Percentiles rank a stretch among this genome's conserved stretches.
Conservation (phyloP, 345 rosid species). For the Salix caprea region DNA sequence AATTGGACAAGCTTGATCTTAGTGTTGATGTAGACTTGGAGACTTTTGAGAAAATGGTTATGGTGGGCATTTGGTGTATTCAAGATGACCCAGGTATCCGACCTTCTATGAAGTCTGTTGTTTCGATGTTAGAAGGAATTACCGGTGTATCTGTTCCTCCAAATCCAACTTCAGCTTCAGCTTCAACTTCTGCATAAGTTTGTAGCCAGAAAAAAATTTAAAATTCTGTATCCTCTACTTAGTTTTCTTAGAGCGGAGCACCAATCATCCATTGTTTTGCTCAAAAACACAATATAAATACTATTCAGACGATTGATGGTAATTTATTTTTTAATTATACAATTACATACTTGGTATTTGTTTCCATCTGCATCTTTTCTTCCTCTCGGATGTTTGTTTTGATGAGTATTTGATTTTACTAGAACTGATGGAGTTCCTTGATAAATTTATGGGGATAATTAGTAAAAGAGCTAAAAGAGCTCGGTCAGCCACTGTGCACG, state of each 20-base stretch:
- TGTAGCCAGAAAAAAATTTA: background rate
- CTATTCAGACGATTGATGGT: too few relatives aligned
- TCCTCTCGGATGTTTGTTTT: too few relatives aligned
- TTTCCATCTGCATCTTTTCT: background rate
- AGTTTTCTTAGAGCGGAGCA: too few relatives aligned
- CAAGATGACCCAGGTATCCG: slow-evolving; percentile 25
- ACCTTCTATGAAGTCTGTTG: slow-evolving; percentile 17
- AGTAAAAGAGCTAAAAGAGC: too few relatives aligned
- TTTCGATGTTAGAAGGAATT: slow-evolving; percentile 23
- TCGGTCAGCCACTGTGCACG: too few relatives aligned
- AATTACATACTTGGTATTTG: background rate
- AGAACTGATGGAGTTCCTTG: background rate
- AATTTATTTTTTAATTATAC: too few relatives aligned
- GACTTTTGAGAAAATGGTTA: slow-evolving; percentile 22
- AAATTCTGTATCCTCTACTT: background rate
- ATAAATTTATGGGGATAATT: background rate
- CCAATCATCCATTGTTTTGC: too few relatives aligned
- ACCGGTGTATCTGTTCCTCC: slow-evolving; percentile 14
- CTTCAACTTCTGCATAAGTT: background rate
- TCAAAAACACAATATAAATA: too few relatives aligned
- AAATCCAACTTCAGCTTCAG: background rate
- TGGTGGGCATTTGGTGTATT: slow-evolving; percentile 14
- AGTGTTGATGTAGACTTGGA: slow-evolving; percentile 4
- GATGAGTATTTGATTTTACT: background rate
- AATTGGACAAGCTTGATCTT: background rate